Conservation (phyloP, 768 basidiomycete species). For the Suillus americanus region DNA sequence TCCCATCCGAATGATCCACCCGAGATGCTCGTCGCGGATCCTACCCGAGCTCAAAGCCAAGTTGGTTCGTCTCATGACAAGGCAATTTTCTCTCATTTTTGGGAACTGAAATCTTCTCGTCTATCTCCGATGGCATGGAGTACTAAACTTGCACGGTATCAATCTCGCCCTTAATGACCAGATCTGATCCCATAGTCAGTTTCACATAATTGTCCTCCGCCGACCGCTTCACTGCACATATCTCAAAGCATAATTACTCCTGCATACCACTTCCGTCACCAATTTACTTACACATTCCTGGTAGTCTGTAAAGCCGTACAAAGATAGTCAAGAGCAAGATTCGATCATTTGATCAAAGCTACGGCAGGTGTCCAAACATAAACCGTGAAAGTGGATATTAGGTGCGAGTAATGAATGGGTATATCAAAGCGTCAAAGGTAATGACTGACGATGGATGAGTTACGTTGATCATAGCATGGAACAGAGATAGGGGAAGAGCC, state of each 20-base stretch:
- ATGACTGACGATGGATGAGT: constrained; percentile 31
- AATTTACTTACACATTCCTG: constrained; percentile 29
- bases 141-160: background rate
- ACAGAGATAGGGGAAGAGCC: constrained; percentile 17
- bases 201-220: constrained; percentile 4
- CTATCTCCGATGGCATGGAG: background rate
- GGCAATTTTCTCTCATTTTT: background rate
- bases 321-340: constrained; percentile 27
- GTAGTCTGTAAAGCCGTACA: constrained; percentile 26
- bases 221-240: constrained; percentile 12
- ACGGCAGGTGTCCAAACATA: constrained; percentile 21
- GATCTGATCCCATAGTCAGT: background rate
- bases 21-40: background rate
- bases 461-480: constrained; percentile 28
- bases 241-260: constrained; percentile 13
- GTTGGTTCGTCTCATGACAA: background rate
- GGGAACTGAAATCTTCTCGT: background rate
- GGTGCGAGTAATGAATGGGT: constrained; percentile 34
- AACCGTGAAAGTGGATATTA: constrained; percentile 36
- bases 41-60: background rate
- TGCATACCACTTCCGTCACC: constrained; percentile 12
- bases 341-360: constrained; percentile 25
- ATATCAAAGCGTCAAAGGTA: constrained; percentile 39
- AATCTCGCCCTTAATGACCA: background rate
- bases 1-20: background rate